Percentiles rank a stretch among this genome's conserved stretches.
Conservation (phyloP, 805 yeast genomes). For the Zygosaccharomyces bisporus region DNA sequence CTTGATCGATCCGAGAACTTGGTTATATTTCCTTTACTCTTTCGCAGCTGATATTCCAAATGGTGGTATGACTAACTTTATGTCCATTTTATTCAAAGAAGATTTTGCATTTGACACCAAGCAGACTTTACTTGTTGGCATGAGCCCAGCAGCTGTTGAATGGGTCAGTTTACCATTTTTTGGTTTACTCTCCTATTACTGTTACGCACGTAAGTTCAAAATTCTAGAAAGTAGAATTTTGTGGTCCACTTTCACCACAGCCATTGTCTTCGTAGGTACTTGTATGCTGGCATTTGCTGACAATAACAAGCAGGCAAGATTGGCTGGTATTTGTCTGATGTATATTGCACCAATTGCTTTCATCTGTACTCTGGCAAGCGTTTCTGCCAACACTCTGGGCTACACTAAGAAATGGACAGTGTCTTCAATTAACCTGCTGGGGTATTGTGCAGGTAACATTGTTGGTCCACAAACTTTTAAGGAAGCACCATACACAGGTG, state of each 20-base stretch:
- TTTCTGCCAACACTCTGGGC: conserved; percentile 45
- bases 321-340: conserved; percentile 37
- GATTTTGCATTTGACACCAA: conserved; percentile 40
- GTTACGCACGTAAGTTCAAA: conserved; percentile 10
- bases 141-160: conserved; percentile 44
- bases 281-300: conserved; percentile 42
- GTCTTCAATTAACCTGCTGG: conserved; percentile 53
- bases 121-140: conserved; percentile 39
- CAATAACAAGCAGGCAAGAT: conserved; percentile 29
- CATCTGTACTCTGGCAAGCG: conserved; percentile 28
- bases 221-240: conserved; percentile 19
- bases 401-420: conserved; percentile 35
- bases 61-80: conserved; percentile 49
- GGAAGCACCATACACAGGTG: conserved; percentile 53
- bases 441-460: conserved; percentile 59
- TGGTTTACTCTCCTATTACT: conserved; percentile 15
- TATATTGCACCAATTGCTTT: conserved; percentile 33
- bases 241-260: conserved; percentile 31
- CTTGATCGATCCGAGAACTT: conserved; percentile 44
- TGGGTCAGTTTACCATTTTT: conserved; percentile 25
- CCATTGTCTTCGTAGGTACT: conserved; percentile 32
- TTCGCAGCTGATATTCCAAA: conserved; percentile 42
- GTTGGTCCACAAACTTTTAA: conserved; percentile 70
- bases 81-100: conserved; percentile 39
- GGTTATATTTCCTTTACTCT: conserved; percentile 40